Evolutionary conservation across 257 asterid genomes (phyloP).

Genomic region (Leonotis leonurus): DNA sequence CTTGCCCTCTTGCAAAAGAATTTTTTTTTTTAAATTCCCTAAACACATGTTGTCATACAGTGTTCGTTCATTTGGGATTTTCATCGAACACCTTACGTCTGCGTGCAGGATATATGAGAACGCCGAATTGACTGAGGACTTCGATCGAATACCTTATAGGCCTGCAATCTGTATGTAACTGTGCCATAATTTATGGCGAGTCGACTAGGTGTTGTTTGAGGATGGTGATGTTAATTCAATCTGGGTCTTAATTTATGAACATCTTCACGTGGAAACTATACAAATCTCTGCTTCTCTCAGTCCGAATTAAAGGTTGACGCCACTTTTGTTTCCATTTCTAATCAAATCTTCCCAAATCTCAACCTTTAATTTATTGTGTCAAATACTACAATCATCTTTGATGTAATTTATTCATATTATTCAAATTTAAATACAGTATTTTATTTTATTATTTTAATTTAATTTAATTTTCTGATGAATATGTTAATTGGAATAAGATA

Average conservation of each 20-base stretch:
- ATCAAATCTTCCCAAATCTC: background rate
- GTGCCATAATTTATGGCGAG: slow-evolving; percentile 18
- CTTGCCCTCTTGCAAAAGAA: slow-evolving; percentile 12
- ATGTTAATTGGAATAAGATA: too few species aligned
- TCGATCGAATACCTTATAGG: slow-evolving; percentile 33
- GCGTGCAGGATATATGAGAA: background rate
- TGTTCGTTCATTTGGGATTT: slow-evolving; percentile 41
- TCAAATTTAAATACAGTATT: too few species aligned
- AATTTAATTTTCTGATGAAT: background rate
- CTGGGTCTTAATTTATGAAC: slow-evolving; percentile 17
- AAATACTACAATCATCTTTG: background rate
- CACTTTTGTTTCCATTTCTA: background rate
- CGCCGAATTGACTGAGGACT: slow-evolving; percentile 36
- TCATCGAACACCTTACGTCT: background rate
- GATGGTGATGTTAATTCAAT: slow-evolving; percentile 18
- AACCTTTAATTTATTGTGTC: background rate
- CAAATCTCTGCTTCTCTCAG: slow-evolving; percentile 14
- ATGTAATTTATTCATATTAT: too few species aligned
- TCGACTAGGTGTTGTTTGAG: slow-evolving; percentile 14
- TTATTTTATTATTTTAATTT: too few species aligned
- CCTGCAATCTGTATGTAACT: slow-evolving; percentile 10
- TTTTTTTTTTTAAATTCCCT: too few species aligned
- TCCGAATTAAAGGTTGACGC: background rate
- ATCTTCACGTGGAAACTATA: slow-evolving; percentile 28
- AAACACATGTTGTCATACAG: slow-evolving; percentile 23